Evolutionary conservation across 192 early-diverging fungal genomes (phyloP).

Genomic region (Entomortierella parvispora): DNA sequence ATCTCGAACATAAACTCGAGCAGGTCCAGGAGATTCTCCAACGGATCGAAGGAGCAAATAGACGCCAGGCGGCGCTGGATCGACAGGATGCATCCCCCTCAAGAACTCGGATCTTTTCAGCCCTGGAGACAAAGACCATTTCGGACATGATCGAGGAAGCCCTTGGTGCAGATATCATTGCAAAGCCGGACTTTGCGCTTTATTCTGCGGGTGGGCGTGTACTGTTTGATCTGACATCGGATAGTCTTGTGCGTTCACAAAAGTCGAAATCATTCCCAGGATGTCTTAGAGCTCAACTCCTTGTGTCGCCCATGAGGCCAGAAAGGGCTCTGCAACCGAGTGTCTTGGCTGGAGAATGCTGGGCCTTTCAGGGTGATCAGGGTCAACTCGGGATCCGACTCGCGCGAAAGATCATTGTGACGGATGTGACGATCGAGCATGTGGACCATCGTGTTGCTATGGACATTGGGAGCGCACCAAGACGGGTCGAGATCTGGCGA

Average conservation of each 20-base stretch:
- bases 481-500: constrained; percentile 73
- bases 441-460: constrained; percentile 62
- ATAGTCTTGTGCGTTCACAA: constrained; percentile 53
- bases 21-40: too few species aligned
- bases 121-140: constrained; percentile 33
- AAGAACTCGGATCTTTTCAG: too few species aligned
- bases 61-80: too few species aligned
- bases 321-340: constrained; percentile 52
- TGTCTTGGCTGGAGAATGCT: constrained; percentile 73
- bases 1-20: too few species aligned
- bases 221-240: constrained; percentile 63
- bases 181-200: constrained; percentile 75
- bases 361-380: constrained; percentile 69
- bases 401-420: constrained; percentile 60
- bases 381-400: constrained; percentile 72
- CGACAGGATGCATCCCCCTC: too few species aligned
- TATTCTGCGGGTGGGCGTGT: constrained; percentile 68
- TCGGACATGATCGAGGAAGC: background rate
- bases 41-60: too few species aligned
- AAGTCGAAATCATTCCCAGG: constrained; percentile 16
- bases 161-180: background rate
- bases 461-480: constrained; percentile 69
- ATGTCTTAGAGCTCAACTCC: constrained; percentile 7
- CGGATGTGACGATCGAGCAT: constrained; percentile 74
- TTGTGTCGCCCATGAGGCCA: constrained; percentile 1